Evolutionary conservation across 129 eudicot genomes (phyloP).

Genomic region (Silybum marianum): DNA sequence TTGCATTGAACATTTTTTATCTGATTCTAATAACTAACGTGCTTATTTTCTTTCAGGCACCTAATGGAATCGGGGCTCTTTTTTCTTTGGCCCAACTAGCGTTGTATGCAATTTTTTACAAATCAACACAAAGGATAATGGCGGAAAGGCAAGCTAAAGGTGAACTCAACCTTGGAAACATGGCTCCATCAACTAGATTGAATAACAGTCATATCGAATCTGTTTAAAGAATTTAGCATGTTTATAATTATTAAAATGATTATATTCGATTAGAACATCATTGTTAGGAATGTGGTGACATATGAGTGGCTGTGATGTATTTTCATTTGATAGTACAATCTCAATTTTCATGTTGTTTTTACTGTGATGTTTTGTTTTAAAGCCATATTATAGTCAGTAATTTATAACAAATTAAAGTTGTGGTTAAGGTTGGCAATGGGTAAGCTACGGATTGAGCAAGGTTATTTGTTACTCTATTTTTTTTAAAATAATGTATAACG

Average conservation of each 20-base stretch:
- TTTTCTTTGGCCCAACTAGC: slow-evolving; percentile 65
- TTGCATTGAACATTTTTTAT: neutral
- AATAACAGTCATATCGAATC: neutral
- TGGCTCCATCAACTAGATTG: neutral
- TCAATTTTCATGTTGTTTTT: neutral
- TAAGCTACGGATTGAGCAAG: neutral
- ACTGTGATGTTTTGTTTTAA: neutral
- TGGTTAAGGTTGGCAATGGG: too few relatives aligned
- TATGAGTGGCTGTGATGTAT: neutral
- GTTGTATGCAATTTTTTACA: slow-evolving; percentile 66
- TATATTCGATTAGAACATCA: neutral
- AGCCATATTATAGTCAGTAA: neutral
- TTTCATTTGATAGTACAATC: neutral
- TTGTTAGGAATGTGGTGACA: neutral
- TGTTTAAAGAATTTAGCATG: neutral
- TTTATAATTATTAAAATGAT: neutral
- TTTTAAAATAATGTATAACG: neutral
- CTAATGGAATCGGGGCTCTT: slow-evolving; percentile 66
- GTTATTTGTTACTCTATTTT: neutral
- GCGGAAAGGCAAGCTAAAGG: slow-evolving; percentile 46
- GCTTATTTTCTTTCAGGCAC: slow-evolving; percentile 41
- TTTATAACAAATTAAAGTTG: neutral
- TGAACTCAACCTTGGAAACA: slow-evolving; percentile 35
- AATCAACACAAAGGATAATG: slow-evolving; percentile 51
- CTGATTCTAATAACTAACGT: neutral